Percentiles rank a stretch among this genome's conserved stretches.
Evolutionary conservation across 192 early-diverging fungal species (phyloP).

Genomic region (Coemansia sp.): DNA sequence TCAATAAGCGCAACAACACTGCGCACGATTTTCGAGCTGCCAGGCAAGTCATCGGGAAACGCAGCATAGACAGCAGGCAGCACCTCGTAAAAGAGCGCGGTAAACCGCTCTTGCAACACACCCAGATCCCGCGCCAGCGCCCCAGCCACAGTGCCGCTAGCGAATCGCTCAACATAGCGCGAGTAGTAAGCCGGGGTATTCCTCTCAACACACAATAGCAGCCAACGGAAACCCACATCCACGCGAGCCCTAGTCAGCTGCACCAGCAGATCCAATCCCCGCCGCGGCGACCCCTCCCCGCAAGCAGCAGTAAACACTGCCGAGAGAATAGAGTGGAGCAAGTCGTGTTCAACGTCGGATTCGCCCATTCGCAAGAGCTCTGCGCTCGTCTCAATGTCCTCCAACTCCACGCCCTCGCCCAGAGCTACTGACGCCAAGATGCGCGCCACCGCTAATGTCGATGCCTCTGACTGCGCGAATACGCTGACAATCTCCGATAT

Average conservation of each 20-base stretch:
- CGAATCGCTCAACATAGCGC: constrained; percentile 17
- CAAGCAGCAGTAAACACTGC: too few species aligned
- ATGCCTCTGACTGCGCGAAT: constrained; percentile 53
- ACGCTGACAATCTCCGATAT: constrained; percentile 40
- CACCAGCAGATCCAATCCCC: constrained; percentile 19
- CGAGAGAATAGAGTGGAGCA: constrained; percentile 9
- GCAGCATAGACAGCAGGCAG: constrained; percentile 40
- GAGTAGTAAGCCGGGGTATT: constrained; percentile 2
- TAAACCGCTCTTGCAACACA: constrained; percentile 52
- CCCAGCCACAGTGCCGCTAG: constrained; percentile 21
- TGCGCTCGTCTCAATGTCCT: constrained; percentile 40
- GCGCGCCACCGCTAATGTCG: constrained; percentile 43
- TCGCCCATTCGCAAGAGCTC: constrained; percentile 18
- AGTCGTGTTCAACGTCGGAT: constrained; percentile 25
- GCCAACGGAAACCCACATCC: constrained; percentile 44
- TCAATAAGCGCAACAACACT: constrained; percentile 50
- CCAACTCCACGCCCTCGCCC: constrained; percentile 7
- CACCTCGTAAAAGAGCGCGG: constrained; percentile 35
- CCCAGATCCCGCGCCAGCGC: constrained; percentile 49
- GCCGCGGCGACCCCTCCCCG: too few species aligned
- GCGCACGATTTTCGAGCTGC: constrained; percentile 27
- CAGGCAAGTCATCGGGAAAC: constrained; percentile 38
- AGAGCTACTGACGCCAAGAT: constrained; percentile 19
- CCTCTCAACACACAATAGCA: constrained; percentile 6
- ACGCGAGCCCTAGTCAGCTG: constrained; percentile 25